Conservation (phyloP, 208 protist genomes). For the Crithidia fasciculata region DNA sequence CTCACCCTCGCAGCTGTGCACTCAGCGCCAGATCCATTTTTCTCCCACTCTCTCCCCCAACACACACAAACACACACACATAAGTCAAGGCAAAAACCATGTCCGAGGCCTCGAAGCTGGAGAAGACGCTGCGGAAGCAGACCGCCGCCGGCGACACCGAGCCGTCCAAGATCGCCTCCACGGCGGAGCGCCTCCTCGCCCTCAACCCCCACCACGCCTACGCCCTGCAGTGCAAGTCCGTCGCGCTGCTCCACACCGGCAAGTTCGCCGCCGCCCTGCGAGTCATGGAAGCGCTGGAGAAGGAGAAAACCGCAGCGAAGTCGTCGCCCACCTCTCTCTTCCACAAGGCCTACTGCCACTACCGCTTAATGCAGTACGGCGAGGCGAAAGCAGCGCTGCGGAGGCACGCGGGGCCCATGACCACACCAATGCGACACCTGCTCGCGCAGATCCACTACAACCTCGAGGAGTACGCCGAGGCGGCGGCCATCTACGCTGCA, state of each 20-base stretch:
- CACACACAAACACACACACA: conserved; percentile 8
- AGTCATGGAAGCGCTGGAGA: conserved; percentile 53
- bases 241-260: conserved; percentile 66
- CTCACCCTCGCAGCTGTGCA: not conserved
- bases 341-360: conserved; percentile 80
- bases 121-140: conserved; percentile 63
- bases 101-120: conserved; percentile 69
- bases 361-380: conserved; percentile 64
- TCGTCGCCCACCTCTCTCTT: conserved; percentile 42
- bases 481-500: conserved; percentile 67
- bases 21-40: not conserved
- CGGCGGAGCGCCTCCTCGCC: conserved; percentile 73
- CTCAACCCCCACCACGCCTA: conserved; percentile 53
- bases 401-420: conserved; percentile 18
- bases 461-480: conserved; percentile 74
- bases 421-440: conserved; percentile 67
- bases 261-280: conserved; percentile 70
- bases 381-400: conserved; percentile 55
- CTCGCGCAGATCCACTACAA: conserved; percentile 86
- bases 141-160: conserved; percentile 50
- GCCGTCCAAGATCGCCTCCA: conserved; percentile 50
- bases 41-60: not conserved
- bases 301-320: not conserved
- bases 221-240: conserved; percentile 73
- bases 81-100: conserved; percentile 35